phyloP scores from a whole-genome alignment of 148 eudicot genomes.

The Arctostaphylos glauca region DNA sequence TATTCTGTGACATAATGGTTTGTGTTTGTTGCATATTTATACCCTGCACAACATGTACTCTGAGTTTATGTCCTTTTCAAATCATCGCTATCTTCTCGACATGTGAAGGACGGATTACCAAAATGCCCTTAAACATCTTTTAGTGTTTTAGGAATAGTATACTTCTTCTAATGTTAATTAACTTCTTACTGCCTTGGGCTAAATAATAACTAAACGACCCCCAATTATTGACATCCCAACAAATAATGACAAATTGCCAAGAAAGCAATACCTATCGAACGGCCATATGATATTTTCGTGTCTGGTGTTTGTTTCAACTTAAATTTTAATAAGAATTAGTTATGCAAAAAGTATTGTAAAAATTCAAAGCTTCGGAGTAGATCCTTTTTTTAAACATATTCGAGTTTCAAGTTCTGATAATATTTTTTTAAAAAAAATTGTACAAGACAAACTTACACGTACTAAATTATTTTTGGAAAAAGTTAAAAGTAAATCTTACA shows the following conservation, averaged over 20 bases:
- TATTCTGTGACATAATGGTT: constrained; percentile 34
- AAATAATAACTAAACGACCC: neutral
- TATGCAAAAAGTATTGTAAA: neutral
- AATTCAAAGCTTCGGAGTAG: neutral
- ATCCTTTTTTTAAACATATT: neutral
- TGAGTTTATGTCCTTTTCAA: constrained; percentile 27
- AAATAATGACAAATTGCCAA: neutral
- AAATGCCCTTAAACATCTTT: constrained; percentile 9
- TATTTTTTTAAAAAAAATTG: neutral
- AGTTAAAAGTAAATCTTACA: neutral
- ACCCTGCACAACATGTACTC: constrained; percentile 21
- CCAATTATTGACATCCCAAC: neutral
- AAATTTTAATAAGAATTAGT: neutral
- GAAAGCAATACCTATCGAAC: neutral
- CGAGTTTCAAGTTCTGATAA: neutral
- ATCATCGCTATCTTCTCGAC: constrained; percentile 5
- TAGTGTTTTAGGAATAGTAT: neutral
- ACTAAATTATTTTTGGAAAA: neutral
- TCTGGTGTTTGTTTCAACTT: neutral
- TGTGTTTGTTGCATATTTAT: constrained; percentile 49
- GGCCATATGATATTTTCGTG: neutral
- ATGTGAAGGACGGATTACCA: neutral
- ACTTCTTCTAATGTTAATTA: neutral
- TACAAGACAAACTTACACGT: neutral
- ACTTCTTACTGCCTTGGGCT: neutral